These are phyloP conservation scores for Pichia norvegensis DNA, from an alignment of 1,139 yeast species.

Conservation along the genomic window DNA sequence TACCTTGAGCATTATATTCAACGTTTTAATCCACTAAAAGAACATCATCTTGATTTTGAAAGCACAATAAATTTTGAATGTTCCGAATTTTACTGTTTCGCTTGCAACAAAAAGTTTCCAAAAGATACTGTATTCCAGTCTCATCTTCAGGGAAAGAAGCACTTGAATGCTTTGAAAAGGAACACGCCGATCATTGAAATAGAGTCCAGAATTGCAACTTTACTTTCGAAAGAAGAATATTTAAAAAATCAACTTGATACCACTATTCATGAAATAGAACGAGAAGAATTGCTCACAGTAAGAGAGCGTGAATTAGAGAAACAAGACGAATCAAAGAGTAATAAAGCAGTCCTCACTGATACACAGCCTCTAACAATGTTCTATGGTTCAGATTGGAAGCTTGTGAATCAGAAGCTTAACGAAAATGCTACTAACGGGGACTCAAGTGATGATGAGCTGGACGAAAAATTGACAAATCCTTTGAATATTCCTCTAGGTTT, in stretches of 20 bases:
- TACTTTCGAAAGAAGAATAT: conserved; percentile 26
- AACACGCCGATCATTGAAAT: conserved; percentile 16
- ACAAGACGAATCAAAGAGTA: conserved; percentile 33
- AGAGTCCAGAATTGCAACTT: conserved; percentile 33
- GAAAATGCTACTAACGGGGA: conserved; percentile 20
- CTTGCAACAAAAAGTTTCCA: conserved; percentile 60
- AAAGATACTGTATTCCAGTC: conserved; percentile 58
- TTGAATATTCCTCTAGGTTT: conserved; percentile 71
- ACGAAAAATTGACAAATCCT: conserved; percentile 32
- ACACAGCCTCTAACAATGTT: conserved; percentile 2
- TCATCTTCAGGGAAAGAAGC: conserved; percentile 74
- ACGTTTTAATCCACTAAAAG: conserved; percentile 46
- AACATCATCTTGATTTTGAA: not conserved
- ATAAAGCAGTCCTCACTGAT: not conserved
- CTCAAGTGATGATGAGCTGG: conserved; percentile 21
- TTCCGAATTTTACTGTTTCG: conserved; percentile 39
- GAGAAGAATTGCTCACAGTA: conserved; percentile 65
- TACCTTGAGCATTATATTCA: conserved; percentile 42
- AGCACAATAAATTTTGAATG: not conserved
- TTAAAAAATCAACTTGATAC: conserved; percentile 35
- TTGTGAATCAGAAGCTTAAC: not conserved
- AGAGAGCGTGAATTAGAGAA: conserved; percentile 58
- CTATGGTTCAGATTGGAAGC: conserved; percentile 15
- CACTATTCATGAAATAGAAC: conserved; percentile 57
- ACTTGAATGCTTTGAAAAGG: conserved; percentile 35